Percentiles rank a stretch among this genome's conserved stretches.
Evolutionary conservation across 169 alveolate genomes (phyloP).

Genomic region (Cyclospora cayetanensis): DNA sequence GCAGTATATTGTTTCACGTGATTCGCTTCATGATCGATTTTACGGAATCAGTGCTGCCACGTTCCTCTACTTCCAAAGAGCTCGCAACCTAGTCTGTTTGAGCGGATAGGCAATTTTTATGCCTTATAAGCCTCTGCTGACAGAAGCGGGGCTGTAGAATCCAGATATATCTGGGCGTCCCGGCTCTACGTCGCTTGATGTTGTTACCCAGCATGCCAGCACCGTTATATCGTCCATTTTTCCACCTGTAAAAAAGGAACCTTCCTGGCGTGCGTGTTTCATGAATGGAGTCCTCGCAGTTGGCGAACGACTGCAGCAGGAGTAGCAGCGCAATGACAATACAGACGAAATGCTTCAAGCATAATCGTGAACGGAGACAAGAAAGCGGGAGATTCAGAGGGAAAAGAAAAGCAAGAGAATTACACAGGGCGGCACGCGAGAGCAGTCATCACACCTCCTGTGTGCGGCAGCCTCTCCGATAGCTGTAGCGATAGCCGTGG

Average conservation of each 20-base stretch:
- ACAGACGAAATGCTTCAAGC: neutral
- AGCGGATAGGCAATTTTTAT: neutral
- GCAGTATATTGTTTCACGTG: too few relatives aligned
- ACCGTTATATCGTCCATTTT: constrained; percentile 81
- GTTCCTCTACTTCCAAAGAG: too few relatives aligned
- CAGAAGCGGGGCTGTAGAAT: neutral
- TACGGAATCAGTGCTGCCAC: too few relatives aligned
- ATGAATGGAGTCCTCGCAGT: constrained; percentile 77
- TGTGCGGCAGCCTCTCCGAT: constrained; percentile 78
- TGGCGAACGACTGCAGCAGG: constrained; percentile 61
- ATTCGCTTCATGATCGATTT: too few relatives aligned
- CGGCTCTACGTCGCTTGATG: neutral
- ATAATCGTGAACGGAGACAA: neutral
- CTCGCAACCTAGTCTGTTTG: too few relatives aligned
- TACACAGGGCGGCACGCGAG: neutral
- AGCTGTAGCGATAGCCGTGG: constrained; percentile 76
- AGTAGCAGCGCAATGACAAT: neutral
- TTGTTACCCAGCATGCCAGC: constrained; percentile 79
- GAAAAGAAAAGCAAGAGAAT: neutral
- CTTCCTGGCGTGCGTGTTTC: constrained; percentile 73
- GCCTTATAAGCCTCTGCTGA: neutral
- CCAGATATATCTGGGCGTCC: neutral
- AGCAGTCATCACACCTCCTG: constrained; percentile 51
- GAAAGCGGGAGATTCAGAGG: too few relatives aligned
- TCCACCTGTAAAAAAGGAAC: constrained; percentile 74